Base-by-base conservation (phyloP, 495 filamentous ascomycete genomes). In the Hypoxylon crocopeplum region DNA sequence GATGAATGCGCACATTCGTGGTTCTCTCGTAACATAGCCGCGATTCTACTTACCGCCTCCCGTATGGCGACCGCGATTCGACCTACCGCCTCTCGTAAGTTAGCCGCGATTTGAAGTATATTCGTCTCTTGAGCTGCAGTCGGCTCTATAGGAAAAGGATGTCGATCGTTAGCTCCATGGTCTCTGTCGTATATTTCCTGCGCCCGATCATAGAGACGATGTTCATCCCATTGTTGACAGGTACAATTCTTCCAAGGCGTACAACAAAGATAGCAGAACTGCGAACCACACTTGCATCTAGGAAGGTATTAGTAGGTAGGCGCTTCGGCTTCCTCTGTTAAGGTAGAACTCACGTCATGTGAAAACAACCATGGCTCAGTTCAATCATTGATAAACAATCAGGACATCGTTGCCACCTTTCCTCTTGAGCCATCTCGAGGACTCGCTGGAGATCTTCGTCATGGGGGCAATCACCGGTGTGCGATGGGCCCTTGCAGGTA, bases 341-440 rank as follows among this genome's bases (percentile, higher is more conserved):
- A 1, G 15, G 3, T 17, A 15, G 20, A 8, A 56, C 65, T 60
- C 80, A 93, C 48, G 84, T 91, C 81, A 92, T 91, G 61, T 92
- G 89, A 67, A 88, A 88, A 69, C 88, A 91, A 38, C 90, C 89
- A 55, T 85, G 81, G 54, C 86, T 84, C 22, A 89, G 74, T 64
- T 93, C 89, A 11, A 93, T 84, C 71, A 88, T 80, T 5, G 84
- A 75, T 40, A 75, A 82, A 72, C 90, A 93, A 53, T 79, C 84
- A 62, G 83, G 84, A 62, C 91, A 94, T 33, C 83, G 79, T 60
- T 88, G 86, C 84, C 88, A 91, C 15, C 88, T 85, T 54, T 87
- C 79, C 38, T 86, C 71, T 48, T 83, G 81, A 25, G 87, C 87
- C 33, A 84, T 75, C 54, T 85, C 79, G 7, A 88, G 75, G 48